Evolutionary conservation across 352 stramenopile genomes (phyloP).

Genomic region (Vaucheria bursata): DNA sequence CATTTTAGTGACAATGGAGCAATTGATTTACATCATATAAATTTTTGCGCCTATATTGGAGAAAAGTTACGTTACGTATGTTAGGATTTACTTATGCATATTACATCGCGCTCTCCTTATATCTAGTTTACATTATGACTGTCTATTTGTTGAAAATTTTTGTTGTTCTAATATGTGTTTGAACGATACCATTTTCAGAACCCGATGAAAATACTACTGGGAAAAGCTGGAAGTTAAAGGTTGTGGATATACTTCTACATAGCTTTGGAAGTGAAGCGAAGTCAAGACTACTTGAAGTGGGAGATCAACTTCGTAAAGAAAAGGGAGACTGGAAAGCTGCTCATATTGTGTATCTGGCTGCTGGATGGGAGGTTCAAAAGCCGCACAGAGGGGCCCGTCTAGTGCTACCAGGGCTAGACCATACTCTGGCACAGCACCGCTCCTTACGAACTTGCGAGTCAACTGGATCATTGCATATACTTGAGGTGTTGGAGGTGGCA

Average conservation of each 20-base stretch:
- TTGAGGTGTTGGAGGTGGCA: slow-evolving; percentile 34
- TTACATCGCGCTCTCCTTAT: no score
- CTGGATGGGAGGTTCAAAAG: slow-evolving; percentile 22
- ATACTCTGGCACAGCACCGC: slow-evolving; percentile 13
- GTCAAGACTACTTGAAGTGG: slow-evolving; percentile 14
- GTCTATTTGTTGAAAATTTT: no score
- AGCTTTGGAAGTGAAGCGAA: slow-evolving; percentile 12
- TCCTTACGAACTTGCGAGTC: slow-evolving; percentile 24
- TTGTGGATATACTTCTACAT: not conserved
- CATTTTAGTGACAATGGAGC: no score
- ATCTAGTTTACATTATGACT: no score
- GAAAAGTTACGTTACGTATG: no score
- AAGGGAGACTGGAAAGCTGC: slow-evolving; percentile 14
- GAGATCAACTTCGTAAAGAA: slow-evolving; percentile 18
- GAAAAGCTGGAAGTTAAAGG: not conserved
- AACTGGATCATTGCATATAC: slow-evolving; percentile 24
- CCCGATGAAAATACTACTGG: slow-evolving; percentile 3
- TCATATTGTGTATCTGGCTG: slow-evolving; percentile 22
- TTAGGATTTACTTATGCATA: no score
- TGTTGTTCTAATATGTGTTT: not conserved
- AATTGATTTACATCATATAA: no score
- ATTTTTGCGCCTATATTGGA: no score
- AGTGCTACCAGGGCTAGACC: slow-evolving; percentile 35
- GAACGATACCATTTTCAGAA: not conserved
- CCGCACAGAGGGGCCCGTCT: slow-evolving; percentile 15